Base-by-base conservation (phyloP, 768 basidiomycete species). In the Pleurotus citrinopileatus region DNA sequence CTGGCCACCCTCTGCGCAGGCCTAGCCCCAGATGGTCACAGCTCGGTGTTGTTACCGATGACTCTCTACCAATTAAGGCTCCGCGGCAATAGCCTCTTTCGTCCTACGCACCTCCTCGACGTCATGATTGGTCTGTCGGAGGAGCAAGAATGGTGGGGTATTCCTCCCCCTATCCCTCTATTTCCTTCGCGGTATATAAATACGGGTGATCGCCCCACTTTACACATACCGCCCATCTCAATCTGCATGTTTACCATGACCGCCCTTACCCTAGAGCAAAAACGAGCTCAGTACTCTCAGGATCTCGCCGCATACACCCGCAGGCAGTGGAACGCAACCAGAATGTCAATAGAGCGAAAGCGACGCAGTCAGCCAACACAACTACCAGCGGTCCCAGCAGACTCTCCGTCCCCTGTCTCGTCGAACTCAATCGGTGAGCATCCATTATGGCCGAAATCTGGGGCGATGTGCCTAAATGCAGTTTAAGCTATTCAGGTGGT, bases 291-390 rank as follows among this genome's bases (percentile, higher is more conserved):
- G 20, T 78, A 79, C 52, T 71, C 76, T 2, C 66, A 65, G 22
- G 68, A 76, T 52, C 62, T 79, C 8, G 72, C 71, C 5, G 74
- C 64, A 3, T 64, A 77, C 58, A 79, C 78, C 1, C 63, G 69
- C 7, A 69, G 69, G 50, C 77, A 78, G 55, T 74, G 71, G 67
- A 67, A 72, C 51, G 60, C 68, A 25, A 68, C 67, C 12, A 60
- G 60, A 3, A 58, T 60, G 8, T 53, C 52, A 5, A 42, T 53
- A 13, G 52, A 53, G 17, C 37, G 25, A 26, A 42, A 15, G 20
- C 52, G 19, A 27, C 42, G 52, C 13, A 42, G 36, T 36, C 2
- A 26, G 15, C 19, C 51, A 17, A 12, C 51, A 1, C 9, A 43
- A 25, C 17, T 19, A 9, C 42, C 17, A 12, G 9, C 17, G 9